These are phyloP conservation scores for Vaccinium vitisidaea DNA, from an alignment of 148 eudicot species.

Conservation along the genomic window DNA sequence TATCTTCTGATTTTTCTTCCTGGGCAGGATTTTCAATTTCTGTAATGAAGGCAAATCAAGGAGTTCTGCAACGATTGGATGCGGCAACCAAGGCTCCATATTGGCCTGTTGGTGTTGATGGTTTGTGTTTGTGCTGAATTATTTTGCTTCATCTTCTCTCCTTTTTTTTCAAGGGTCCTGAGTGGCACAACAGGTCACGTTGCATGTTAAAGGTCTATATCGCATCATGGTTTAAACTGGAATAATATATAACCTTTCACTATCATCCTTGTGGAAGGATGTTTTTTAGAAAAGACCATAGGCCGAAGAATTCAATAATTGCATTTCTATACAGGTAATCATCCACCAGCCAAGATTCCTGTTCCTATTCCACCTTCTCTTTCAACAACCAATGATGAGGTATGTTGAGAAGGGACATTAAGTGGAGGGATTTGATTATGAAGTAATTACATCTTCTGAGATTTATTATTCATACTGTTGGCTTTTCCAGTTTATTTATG, in stretches of 20 bases:
- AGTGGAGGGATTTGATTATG: constrained; percentile 13
- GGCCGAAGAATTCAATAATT: constrained; percentile 21
- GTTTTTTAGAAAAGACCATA: background rate
- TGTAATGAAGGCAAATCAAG: constrained; percentile 80
- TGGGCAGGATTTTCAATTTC: constrained; percentile 81
- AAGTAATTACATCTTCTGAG: background rate
- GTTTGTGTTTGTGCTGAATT: constrained; percentile 38
- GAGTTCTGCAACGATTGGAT: constrained; percentile 68
- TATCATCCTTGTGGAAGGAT: background rate
- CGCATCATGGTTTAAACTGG: background rate
- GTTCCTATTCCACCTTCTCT: constrained; percentile 70
- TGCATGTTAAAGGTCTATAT: background rate
- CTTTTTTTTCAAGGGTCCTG: background rate
- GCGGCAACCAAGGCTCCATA: constrained; percentile 89
- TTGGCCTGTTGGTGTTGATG: constrained; percentile 92
- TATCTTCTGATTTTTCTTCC: constrained; percentile 19
- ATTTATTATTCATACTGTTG: background rate
- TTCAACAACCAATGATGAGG: constrained; percentile 54
- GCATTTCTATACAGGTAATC: constrained; percentile 57
- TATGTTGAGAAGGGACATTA: constrained; percentile 20
- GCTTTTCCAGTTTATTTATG: background rate
- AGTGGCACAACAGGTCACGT: background rate
- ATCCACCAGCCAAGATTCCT: constrained; percentile 87
- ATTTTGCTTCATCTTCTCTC: background rate
- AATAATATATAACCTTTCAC: background rate